Evolutionary conservation across 106 monocot species (phyloP).

Genomic region (Acanthochlamys bracteata): DNA sequence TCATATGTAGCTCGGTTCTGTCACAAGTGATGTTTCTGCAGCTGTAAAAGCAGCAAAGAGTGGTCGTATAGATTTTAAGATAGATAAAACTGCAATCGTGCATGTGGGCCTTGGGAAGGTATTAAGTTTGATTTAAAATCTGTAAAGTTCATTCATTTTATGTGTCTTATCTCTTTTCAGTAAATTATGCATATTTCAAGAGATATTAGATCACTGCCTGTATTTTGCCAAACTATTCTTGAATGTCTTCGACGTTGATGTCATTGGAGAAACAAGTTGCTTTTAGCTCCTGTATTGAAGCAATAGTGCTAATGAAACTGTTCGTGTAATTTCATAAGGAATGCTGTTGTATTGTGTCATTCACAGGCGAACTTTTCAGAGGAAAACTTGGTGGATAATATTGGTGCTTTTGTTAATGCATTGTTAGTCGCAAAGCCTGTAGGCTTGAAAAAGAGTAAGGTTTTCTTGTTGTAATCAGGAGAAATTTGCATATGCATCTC

Average conservation of each 20-base stretch:
- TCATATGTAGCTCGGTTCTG: conserved; percentile 72
- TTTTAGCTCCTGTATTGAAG: no score
- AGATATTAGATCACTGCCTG: no score
- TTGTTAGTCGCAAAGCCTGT: conserved; percentile 85
- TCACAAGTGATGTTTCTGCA: conserved; percentile 78
- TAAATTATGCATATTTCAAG: background rate
- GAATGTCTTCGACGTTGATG: no score
- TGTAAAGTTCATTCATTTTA: no score
- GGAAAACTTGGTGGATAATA: conserved; percentile 69
- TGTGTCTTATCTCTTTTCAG: background rate
- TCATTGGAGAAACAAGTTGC: no score
- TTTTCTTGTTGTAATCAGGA: no score
- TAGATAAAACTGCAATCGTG: conserved; percentile 87
- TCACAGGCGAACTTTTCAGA: conserved; percentile 74
- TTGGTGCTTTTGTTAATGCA: conserved; percentile 92
- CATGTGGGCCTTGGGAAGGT: conserved; percentile 99
- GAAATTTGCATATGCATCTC: no score
- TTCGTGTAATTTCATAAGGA: background rate
- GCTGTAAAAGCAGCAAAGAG: conserved; percentile 81
- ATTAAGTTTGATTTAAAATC: conserved; percentile 6
- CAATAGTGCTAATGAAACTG: no score
- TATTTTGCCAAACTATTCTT: no score
- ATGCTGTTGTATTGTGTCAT: conserved; percentile 1
- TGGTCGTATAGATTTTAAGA: conserved; percentile 92
- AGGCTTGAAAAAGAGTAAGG: conserved; percentile 84